Base-by-base conservation (phyloP, 2,329 filamentous ascomycete species). In the Stylonectria norvegica region DNA sequence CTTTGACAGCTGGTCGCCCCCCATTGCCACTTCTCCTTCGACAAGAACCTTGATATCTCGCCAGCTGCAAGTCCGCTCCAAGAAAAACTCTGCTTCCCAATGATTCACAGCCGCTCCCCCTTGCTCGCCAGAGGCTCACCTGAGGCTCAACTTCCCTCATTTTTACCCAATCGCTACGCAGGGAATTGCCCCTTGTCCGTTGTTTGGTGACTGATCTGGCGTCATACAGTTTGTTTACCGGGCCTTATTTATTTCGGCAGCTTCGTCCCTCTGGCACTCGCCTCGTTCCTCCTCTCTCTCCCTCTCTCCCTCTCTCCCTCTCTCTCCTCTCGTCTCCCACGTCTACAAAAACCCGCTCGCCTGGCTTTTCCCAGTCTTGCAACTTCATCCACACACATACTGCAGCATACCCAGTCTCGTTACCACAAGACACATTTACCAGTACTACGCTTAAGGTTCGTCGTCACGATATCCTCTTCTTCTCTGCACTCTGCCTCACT, bases 161-260 rank as follows among this genome's bases (percentile, higher is more conserved):
- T n/a, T n/a, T n/a, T n/a, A n/a, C n/a, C n/a, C n/a, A n/a, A n/a
- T n/a, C n/a, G n/a, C n/a, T n/a, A n/a, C n/a, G n/a, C n/a, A n/a
- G n/a, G n/a, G n/a, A n/a, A n/a, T n/a, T n/a, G n/a, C n/a, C n/a
- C 22, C 22, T 25, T 25, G 22, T 25, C 22, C 22, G 12, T 7
- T 25, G 22, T 25, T 25, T 7, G 22, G 22, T 25, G 34, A 42
- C 42, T 31, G 20, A 38, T 16, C 12, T 20, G 6, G 23, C 12
- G 18, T 34, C 19, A 18, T 30, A 32, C 38, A 38, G 41, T 27
- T 39, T 12, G 17, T 43, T 43, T 25, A 9, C 15, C 27, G 27
- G 36, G 18, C 28, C 17, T 17, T 25, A 16, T 35, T 44, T 41
- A 36, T 44, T 37, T 41, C 15, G 4, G 19, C n/a, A 12, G 12